These are phyloP conservation scores for Coelastrella sp. DNA, from an alignment of 139 green algal species.

Conservation along the genomic window DNA sequence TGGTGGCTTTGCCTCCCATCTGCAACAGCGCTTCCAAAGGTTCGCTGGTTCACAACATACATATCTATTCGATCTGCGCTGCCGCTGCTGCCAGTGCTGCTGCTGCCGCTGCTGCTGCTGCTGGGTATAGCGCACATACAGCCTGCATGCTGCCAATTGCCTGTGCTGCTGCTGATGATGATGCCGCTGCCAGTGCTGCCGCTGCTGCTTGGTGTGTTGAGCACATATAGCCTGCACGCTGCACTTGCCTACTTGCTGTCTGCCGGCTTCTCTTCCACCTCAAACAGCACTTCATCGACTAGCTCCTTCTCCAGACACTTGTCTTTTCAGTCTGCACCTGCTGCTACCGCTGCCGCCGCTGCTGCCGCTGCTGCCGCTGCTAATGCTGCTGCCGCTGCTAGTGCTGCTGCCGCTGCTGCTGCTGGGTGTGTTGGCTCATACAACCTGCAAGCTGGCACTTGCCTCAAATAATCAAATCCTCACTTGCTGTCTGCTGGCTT, in stretches of 20 bases:
- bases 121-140: too few relatives aligned
- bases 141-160: too few relatives aligned
- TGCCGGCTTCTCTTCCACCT: constrained; percentile 47
- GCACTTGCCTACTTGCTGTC: background rate
- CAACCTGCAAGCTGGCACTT: too few relatives aligned
- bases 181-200: too few relatives aligned
- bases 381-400: background rate
- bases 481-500: constrained; percentile 6
- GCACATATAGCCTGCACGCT: too few relatives aligned
- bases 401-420: background rate
- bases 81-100: background rate
- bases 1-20: constrained; percentile 52
- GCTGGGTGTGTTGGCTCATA: too few relatives aligned
- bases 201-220: too few relatives aligned
- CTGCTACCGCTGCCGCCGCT: background rate
- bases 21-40: constrained; percentile 57
- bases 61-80: background rate
- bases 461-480: background rate
- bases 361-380: background rate
- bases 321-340: background rate
- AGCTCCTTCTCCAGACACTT: background rate
- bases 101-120: background rate
- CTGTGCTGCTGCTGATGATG: too few relatives aligned
- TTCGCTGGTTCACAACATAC: too few relatives aligned
- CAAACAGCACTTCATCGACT: constrained; percentile 58